These are phyloP conservation scores for Quercus tomentella DNA, from an alignment of 331 rosid genomes.

Conservation along the genomic window DNA sequence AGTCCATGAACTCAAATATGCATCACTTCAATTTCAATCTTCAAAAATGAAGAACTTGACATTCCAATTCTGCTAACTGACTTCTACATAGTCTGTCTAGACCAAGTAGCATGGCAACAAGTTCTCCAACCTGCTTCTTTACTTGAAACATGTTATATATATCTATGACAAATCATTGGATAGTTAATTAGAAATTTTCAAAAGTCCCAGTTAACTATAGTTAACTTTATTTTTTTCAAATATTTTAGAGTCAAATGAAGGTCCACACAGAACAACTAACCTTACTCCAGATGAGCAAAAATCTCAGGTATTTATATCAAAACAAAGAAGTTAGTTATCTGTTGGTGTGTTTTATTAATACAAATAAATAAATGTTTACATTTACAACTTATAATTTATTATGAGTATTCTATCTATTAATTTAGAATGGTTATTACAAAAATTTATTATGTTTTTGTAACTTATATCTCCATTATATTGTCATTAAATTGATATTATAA, in stretches of 20 bases:
- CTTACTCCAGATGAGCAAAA: slow-evolving; percentile 65
- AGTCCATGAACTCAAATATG: neutral
- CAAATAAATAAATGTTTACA: too few relatives aligned
- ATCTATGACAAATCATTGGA: neutral
- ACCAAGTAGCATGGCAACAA: neutral
- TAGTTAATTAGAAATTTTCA: neutral
- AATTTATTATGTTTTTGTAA: too few relatives aligned
- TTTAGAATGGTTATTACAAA: too few relatives aligned
- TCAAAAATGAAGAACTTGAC: neutral
- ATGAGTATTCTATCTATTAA: too few relatives aligned
- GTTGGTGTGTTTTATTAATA: too few relatives aligned
- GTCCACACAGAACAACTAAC: slow-evolving; percentile 63
- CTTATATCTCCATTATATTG: too few relatives aligned
- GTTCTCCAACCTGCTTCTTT: neutral
- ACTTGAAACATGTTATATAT: neutral
- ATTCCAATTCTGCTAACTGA: neutral
- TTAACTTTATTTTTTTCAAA: neutral
- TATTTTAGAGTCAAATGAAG: slow-evolving; percentile 64
- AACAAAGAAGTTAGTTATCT: neutral
- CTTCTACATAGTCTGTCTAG: neutral
- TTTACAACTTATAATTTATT: too few relatives aligned
- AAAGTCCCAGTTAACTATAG: neutral
- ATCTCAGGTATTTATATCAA: slow-evolving; percentile 58
- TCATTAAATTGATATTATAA: too few relatives aligned
- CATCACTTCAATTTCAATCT: neutral